Percentiles rank a stretch among this genome's conserved stretches.
Evolutionary conservation across 31 red algal species (phyloP).

Genomic region (Porphyra umbilicalis): DNA sequence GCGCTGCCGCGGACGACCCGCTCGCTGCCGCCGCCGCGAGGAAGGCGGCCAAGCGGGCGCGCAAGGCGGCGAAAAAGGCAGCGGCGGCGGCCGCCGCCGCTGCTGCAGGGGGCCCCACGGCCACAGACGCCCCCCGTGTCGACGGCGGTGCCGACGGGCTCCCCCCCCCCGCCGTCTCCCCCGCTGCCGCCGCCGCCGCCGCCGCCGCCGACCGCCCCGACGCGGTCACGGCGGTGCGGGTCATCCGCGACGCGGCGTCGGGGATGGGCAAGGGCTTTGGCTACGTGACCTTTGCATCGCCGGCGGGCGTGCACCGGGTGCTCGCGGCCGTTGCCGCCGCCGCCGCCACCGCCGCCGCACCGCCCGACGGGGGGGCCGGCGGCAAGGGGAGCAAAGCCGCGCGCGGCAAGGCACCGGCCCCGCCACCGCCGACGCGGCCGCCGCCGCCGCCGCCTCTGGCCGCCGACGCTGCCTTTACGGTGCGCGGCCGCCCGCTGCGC

Average conservation of each 20-base stretch:
- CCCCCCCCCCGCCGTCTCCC: neutral
- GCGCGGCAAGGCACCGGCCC: neutral
- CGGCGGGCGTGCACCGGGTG: conserved; percentile 8
- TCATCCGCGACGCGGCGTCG: conserved; percentile 59
- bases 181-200: neutral
- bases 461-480: neutral
- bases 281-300: conserved; percentile 57
- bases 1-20: too few species aligned
- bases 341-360: neutral
- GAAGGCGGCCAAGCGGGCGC: neutral
- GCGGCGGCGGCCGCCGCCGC: neutral
- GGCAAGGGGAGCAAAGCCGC: neutral
- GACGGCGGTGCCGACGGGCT: neutral
- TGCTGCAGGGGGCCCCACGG: too few species aligned
- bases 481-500: neutral
- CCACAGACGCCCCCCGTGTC: too few species aligned
- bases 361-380: neutral
- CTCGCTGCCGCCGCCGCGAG: neutral
- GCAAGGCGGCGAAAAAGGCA: neutral
- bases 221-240: conserved; percentile 40
- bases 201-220: neutral
- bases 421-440: too few species aligned
- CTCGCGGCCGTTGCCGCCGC: conserved; percentile 25
- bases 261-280: conserved; percentile 80
- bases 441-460: neutral